Conservation (phyloP, 495 filamentous ascomycete species). For the Tuber melanosporum region DNA sequence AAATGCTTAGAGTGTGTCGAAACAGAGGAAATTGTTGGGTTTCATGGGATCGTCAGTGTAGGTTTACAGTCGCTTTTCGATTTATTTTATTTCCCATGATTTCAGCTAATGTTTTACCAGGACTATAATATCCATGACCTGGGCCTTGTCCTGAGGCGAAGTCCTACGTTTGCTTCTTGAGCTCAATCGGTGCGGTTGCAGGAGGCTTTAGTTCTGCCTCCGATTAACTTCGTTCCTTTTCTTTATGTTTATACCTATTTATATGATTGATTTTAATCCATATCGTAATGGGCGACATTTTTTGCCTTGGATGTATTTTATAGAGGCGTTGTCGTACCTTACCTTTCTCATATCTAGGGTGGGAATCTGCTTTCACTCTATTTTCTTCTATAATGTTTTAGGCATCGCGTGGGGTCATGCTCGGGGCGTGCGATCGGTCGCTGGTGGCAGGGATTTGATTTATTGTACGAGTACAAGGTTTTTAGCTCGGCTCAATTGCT, state of each 20-base stretch:
- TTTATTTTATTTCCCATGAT: not conserved
- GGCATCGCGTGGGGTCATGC: not conserved
- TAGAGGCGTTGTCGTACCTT: not conserved
- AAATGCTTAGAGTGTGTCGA: slow-evolving; percentile 27
- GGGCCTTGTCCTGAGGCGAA: slow-evolving; percentile 29
- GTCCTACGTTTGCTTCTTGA: not conserved
- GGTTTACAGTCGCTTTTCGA: not conserved
- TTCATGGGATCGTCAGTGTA: slow-evolving; percentile 37
- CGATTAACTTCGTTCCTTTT: not conserved
- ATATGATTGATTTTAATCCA: not conserved
- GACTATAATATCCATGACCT: slow-evolving; percentile 34
- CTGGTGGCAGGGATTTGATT: not conserved
- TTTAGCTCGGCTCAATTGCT: not conserved
- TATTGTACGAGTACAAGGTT: not conserved
- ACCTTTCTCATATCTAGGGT: not conserved
- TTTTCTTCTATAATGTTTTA: not conserved
- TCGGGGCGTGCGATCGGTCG: not conserved
- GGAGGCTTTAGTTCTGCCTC: not conserved
- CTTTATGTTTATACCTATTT: not conserved
- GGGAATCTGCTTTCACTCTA: not conserved
- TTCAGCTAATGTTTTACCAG: slow-evolving; percentile 16
- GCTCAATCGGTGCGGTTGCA: not conserved
- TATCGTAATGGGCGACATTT: not conserved
- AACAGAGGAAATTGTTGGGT: slow-evolving; percentile 34
- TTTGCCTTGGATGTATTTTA: not conserved